Evolutionary conservation across 306 rosid species (phyloP), one percentile per base, ranked within the genome.

Genomic region (Lablab purpureus): DNA sequence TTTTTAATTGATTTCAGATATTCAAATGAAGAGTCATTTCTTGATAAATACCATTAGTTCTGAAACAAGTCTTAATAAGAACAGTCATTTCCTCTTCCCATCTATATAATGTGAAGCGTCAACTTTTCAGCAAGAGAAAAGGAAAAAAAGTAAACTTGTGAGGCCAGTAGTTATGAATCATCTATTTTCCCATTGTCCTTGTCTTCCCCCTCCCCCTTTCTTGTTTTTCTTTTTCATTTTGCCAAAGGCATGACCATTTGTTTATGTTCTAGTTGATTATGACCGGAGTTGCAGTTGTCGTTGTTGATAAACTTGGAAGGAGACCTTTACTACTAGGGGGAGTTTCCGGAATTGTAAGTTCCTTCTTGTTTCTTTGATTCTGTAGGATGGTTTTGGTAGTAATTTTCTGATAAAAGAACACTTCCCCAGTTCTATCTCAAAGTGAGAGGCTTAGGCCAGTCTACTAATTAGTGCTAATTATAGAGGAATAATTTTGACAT

Each of bases 321-420:
- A 91, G 99, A 69, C 99, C 99, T 80, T 81, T 93, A 88, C 89
- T 95, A 25, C 89, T 95, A 59, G 92, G 92, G 71, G 99, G 99
- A 78, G 97, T 95, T 83, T 84, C 92, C 66, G 99, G 99, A 82
- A 90, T 95, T 71, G 99, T 95, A 75, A 84, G 93, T 75, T 54
- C 78, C 63, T 84, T 49, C 27, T 73, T 75, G 5, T 75, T 22
- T 65, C 80, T 18, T 34, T 27, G 59, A 67, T 50, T 78, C 32
- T 49, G 58, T 46, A 5, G 18, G 27, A 65, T 60, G 62, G 17
- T 81, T 78, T 82, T 72, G 71, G 12, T 28, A 63, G 69, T 56
- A 54, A 67, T 51, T 58, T 73, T 30, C 43, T 14, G 25, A 62
- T 30, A 73, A 18, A 58, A 58, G 49, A 68, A 63, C 36, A 51